Percentiles rank a stretch among this genome's conserved stretches.
Evolutionary conservation across 1,284 basidiomycete genomes (phyloP).

Genomic region (Malassezia slooffiae): DNA sequence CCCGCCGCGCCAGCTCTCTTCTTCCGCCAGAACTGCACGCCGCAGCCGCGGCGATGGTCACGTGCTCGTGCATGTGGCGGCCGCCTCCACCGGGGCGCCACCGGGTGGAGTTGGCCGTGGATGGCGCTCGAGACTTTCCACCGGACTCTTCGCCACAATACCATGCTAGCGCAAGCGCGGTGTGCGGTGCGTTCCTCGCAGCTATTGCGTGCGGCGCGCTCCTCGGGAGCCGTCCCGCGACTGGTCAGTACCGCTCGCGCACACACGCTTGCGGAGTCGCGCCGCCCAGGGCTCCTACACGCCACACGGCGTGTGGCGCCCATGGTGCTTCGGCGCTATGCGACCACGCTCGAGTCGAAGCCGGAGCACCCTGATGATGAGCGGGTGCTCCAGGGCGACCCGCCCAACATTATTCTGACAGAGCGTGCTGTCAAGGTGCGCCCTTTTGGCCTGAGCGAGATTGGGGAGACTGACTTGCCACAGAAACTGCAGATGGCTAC

Average conservation of each 20-base stretch:
- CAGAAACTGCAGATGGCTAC: conserved; percentile 27
- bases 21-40: conserved; percentile 14
- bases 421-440: conserved; percentile 30
- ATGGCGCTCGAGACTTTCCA: too few relatives aligned
- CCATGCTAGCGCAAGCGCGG: too few relatives aligned
- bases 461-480: background rate
- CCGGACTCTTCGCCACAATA: too few relatives aligned
- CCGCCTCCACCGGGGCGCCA: too few relatives aligned
- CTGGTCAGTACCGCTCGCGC: too few relatives aligned
- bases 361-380: conserved; percentile 37
- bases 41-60: conserved; percentile 9
- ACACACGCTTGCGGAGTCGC: too few relatives aligned
- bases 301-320: background rate
- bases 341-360: conserved; percentile 16
- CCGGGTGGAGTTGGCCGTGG: too few relatives aligned
- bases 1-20: background rate
- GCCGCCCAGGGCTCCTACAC: background rate
- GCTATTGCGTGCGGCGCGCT: too few relatives aligned
- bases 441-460: too few relatives aligned
- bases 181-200: too few relatives aligned
- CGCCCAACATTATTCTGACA: conserved; percentile 29
- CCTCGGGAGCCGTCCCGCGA: too few relatives aligned
- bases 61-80: too few relatives aligned
- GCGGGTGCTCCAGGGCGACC: conserved; percentile 23
- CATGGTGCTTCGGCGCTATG: background rate